Conservation (phyloP, 805 yeast species). For the Cyberlindnera bimundalis region DNA sequence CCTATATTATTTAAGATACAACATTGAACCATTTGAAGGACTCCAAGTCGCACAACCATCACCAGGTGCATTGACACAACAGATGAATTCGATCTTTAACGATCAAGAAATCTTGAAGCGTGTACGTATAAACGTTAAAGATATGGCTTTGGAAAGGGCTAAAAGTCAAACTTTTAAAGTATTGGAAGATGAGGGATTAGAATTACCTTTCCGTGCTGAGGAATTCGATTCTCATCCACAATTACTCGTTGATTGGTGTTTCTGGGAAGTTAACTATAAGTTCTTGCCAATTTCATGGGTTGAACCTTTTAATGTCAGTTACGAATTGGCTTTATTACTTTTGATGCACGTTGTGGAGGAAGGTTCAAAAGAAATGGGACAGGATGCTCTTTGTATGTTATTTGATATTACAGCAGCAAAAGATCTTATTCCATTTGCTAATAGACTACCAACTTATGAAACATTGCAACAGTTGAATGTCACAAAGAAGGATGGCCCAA, state of each 20-base stretch:
- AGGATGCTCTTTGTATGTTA: not conserved
- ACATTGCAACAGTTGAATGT: not conserved
- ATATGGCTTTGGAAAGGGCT: not conserved
- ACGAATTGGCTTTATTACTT: not conserved
- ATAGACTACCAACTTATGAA: not conserved
- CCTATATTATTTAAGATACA: not conserved
- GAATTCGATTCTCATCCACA: conserved; percentile 2
- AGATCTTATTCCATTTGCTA: not conserved
- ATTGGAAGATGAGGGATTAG: not conserved
- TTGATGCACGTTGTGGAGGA: conserved; percentile 2
- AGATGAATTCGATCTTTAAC: not conserved
- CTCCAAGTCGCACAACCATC: conserved; percentile 1
- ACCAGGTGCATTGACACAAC: not conserved
- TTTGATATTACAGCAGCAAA: conserved; percentile 1
- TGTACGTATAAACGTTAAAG: not conserved
- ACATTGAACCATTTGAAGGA: conserved; percentile 1
- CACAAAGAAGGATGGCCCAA: not conserved
- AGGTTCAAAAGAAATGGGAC: not conserved
- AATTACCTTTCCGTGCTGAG: not conserved
- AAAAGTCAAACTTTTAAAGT: not conserved
- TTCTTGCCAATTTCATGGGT: conserved; percentile 1
- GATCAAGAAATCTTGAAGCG: not conserved
- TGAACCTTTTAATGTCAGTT: not conserved
- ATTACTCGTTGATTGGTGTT: conserved; percentile 1
- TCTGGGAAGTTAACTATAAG: not conserved